Base-by-base conservation (phyloP, 148 eudicot species). In the Chenopodium berlandieri region DNA sequence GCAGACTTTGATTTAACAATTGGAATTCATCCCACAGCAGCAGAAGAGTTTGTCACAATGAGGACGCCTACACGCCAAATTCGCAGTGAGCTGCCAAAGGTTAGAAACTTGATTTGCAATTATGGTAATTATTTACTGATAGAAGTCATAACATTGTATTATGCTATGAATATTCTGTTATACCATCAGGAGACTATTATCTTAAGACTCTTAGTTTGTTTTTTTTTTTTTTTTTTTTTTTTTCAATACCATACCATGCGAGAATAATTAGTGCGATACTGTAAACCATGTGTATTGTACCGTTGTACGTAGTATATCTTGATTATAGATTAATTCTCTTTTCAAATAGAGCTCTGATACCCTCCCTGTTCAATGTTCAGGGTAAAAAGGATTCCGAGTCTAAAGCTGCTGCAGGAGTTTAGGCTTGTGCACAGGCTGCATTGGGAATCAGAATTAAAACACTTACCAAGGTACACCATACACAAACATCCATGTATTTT, bases 41-140 rank as follows among this genome's bases (percentile, higher is more conserved):
- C 99, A 58, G 99, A 96, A 88, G 99, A 96, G 82, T 81, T 96
- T 69, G 99, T 96, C 82, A 96, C 99, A 58, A 94, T 96, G 99
- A 94, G 98, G 86, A 89, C 90, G 5, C 99, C 98, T 52, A 89
- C 97, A 7, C 83, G 98, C 82, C 88, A 96, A 84, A 86, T 94
- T 78, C 93, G 98, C 62, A 89, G 78, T 74, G 86, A 86, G 62
- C 86, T 90, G 69, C 80, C 87, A 73, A 92, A 94, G 97, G 99
- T 96, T 73, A 79, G 82, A 30, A 75, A 44, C 17, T 77, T 30
- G 76, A 71, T 68, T 68, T 37, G 62, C 64, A 58, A 46, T 63
- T 37, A 73, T 54, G 70, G 12, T 44, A 58, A 58, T 34, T 7
- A 52, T 46, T 17, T 50, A 46, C 27, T 44, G 31, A 31, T 46